A percentile compares a stretch with the other conserved stretches of the same genome.
Conservation (phyloP, 2,329 filamentous ascomycete species). For the Rugonectria rugulosa region DNA sequence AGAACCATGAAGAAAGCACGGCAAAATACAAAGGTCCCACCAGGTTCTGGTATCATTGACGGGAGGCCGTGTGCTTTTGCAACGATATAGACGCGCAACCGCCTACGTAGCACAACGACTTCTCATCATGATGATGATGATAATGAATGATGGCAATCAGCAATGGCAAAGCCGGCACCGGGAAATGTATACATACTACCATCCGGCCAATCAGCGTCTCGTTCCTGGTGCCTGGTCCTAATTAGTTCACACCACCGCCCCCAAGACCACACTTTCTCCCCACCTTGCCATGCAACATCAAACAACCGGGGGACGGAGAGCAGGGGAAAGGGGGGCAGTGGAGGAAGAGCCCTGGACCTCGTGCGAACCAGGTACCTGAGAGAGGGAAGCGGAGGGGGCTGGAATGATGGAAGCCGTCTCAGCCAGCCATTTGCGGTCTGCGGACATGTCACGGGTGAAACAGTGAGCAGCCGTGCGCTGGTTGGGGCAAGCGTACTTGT, state of each 20-base stretch:
- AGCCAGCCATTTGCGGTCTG: slow-evolving; percentile 15
- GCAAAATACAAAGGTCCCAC: too few species aligned
- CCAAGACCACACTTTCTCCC: slow-evolving; percentile 24
- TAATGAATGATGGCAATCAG: neutral
- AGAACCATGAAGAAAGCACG: too few species aligned
- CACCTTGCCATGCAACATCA: slow-evolving; percentile 27
- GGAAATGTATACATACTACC: neutral
- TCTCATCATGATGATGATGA: neutral
- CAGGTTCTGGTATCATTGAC: too few species aligned
- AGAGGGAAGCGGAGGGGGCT: slow-evolving; percentile 1
- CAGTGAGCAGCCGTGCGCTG: slow-evolving; percentile 1
- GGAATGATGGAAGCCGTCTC: slow-evolving; percentile 2
- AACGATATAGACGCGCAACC: too few species aligned
- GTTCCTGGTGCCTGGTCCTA: slow-evolving; percentile 34
- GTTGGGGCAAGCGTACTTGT: neutral
- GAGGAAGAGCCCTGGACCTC: too few species aligned
- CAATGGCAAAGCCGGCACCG: neutral
- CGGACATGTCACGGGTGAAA: slow-evolving; percentile 13
- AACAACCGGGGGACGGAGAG: slow-evolving; percentile 4
- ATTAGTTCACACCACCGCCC: slow-evolving; percentile 6
- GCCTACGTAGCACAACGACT: too few species aligned
- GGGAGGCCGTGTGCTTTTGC: too few species aligned
- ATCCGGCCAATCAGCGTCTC: neutral
- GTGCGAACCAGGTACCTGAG: slow-evolving; percentile 9
- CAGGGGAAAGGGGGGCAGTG: too few species aligned